phyloP scores from a whole-genome alignment of 2,329 filamentous ascomycete genomes.

The Colletotrichum lentis region DNA sequence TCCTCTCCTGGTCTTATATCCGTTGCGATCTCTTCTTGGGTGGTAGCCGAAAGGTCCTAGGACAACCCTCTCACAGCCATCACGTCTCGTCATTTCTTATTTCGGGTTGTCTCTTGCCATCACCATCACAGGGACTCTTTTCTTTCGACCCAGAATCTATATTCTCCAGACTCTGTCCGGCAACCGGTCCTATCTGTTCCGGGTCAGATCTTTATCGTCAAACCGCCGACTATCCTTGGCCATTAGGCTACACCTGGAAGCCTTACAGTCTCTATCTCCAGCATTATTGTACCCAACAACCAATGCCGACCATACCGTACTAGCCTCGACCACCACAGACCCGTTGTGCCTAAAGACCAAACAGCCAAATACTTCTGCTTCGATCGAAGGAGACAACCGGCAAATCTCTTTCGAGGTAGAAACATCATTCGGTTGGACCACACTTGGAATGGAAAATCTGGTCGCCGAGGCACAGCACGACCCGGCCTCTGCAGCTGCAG shows the following conservation, averaged over 20 bases:
- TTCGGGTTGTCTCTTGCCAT: background rate
- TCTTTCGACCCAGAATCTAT: background rate
- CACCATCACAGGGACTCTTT: background rate
- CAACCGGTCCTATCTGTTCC: background rate
- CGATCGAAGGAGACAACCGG: background rate
- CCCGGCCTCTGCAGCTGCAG: constrained; percentile 1
- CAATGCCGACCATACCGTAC: background rate
- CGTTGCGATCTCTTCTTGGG: constrained; percentile 11
- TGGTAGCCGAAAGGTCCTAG: constrained; percentile 9
- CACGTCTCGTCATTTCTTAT: background rate
- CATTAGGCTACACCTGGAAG: background rate
- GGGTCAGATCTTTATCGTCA: background rate
- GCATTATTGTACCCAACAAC: background rate
- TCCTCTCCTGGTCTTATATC: background rate
- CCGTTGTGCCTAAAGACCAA: background rate
- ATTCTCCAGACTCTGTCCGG: background rate
- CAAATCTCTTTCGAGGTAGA: background rate
- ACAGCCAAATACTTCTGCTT: background rate
- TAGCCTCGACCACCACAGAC: background rate
- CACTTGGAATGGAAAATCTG: constrained; percentile 26
- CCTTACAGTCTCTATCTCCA: background rate
- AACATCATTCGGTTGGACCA: background rate
- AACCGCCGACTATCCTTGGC: background rate
- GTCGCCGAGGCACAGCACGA: constrained; percentile 4
- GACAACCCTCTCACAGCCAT: background rate